Evolutionary conservation across 2,329 filamentous ascomycete genomes (phyloP).

Genomic region (Thermomyces lanuginosus): DNA sequence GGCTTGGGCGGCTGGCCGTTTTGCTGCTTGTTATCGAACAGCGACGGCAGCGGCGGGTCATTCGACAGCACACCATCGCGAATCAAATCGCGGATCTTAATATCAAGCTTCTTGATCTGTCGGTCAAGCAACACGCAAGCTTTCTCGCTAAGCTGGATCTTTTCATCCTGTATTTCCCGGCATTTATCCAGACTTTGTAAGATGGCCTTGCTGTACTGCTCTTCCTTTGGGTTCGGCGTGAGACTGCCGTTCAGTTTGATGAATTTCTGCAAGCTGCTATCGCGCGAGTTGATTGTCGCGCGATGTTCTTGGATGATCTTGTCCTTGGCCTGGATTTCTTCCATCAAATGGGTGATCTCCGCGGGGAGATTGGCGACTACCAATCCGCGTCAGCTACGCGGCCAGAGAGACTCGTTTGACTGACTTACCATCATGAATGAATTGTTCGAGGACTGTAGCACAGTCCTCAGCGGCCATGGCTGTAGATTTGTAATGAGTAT

Average conservation of each 20-base stretch:
- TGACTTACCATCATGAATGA: constrained; percentile 44
- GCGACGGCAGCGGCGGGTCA: constrained; percentile 43
- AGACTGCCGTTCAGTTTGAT: constrained; percentile 47
- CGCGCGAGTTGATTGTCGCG: constrained; percentile 40
- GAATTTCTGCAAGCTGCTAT: constrained; percentile 48
- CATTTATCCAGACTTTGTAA: constrained; percentile 42
- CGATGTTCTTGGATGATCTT: constrained; percentile 42
- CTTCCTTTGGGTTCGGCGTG: constrained; percentile 47
- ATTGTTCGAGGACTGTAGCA: constrained; percentile 47
- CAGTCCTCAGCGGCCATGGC: constrained; percentile 36
- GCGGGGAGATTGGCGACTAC: constrained; percentile 41
- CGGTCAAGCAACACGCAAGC: constrained; percentile 44
- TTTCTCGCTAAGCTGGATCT: constrained; percentile 44
- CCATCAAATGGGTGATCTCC: constrained; percentile 49
- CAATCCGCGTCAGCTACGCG: constrained; percentile 3
- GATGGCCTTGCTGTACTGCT: constrained; percentile 41
- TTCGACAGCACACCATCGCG: constrained; percentile 43
- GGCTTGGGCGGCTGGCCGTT: constrained; percentile 32
- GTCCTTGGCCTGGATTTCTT: constrained; percentile 51
- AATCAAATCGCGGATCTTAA: constrained; percentile 44
- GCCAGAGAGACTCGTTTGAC: neutral
- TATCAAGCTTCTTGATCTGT: constrained; percentile 46
- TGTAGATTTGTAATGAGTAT: neutral
- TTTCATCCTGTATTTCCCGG: constrained; percentile 45
- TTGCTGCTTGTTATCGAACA: constrained; percentile 35